Conservation (phyloP, 768 basidiomycete species). For the Leccinum subtestaceum region DNA sequence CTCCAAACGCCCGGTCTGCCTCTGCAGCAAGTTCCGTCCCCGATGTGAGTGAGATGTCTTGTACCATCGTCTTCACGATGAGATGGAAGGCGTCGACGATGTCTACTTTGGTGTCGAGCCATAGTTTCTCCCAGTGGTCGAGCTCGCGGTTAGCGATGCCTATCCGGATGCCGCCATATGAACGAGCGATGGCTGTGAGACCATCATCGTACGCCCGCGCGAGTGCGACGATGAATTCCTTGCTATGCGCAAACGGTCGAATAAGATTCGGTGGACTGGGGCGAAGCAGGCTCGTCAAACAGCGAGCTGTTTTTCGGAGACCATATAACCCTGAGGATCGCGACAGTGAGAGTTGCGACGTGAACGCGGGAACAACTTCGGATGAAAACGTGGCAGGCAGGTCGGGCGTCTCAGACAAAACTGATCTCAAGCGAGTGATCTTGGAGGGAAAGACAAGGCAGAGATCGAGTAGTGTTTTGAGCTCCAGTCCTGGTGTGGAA, state of each 20-base stretch:
- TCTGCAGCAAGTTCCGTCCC: constrained; percentile 44
- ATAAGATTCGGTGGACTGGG: constrained; percentile 47
- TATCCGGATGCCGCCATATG: constrained; percentile 55
- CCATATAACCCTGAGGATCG: constrained; percentile 54
- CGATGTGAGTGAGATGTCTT: constrained; percentile 43
- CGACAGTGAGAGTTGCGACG: constrained; percentile 42
- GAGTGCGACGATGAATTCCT: constrained; percentile 52
- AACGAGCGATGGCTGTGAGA: constrained; percentile 50
- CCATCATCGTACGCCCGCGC: constrained; percentile 61
- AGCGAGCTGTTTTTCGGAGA: constrained; percentile 61
- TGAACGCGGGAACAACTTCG: constrained; percentile 59
- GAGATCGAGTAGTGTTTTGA: constrained; percentile 60
- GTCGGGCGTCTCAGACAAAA: constrained; percentile 39
- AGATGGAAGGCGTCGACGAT: constrained; percentile 69
- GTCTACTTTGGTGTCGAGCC: constrained; percentile 71
- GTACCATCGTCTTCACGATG: constrained; percentile 48
- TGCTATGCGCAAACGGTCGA: constrained; percentile 51
- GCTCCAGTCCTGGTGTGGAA: constrained; percentile 41
- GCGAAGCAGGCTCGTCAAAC: constrained; percentile 52
- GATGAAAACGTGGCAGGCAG: constrained; percentile 34
- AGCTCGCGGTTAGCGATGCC: constrained; percentile 30
- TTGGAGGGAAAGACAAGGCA: constrained; percentile 53
- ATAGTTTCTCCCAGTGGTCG: constrained; percentile 69
- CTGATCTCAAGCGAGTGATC: constrained; percentile 40
- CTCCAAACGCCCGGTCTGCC: constrained; percentile 53